phyloP scores from a whole-genome alignment of 2,329 filamentous ascomycete genomes.

The Hypoxylon sp. region DNA sequence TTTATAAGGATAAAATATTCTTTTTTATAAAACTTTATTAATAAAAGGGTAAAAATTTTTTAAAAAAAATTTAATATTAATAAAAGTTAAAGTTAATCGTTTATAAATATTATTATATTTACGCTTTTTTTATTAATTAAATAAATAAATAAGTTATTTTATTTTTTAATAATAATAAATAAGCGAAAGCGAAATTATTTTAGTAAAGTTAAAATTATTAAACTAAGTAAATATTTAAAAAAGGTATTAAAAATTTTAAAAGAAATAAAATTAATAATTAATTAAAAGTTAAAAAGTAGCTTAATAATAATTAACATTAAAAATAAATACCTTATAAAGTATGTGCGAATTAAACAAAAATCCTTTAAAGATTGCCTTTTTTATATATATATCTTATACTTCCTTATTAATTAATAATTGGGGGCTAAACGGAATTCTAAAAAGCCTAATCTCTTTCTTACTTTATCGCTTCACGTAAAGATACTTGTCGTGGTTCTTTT shows the following conservation, averaged over 20 bases:
- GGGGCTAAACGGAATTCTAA: constrained; percentile 24
- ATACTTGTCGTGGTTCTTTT: constrained; percentile 2
- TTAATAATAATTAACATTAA: constrained; percentile 49
- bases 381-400: constrained; percentile 7
- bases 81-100: constrained; percentile 14
- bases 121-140: constrained; percentile 13
- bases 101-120: constrained; percentile 23
- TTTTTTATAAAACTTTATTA: constrained; percentile 21
- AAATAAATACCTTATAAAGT: constrained; percentile 52
- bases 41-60: constrained; percentile 13
- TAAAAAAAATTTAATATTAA: constrained; percentile 8
- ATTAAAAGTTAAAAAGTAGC: constrained; percentile 36
- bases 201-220: constrained; percentile 16
- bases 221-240: constrained; percentile 25
- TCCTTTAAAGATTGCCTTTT: constrained; percentile 3
- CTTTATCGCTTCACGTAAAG: constrained; percentile 36
- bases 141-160: constrained; percentile 11
- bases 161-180: constrained; percentile 28
- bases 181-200: constrained; percentile 18
- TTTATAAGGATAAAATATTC: constrained; percentile 26
- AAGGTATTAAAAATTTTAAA: constrained; percentile 46
- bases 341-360: constrained; percentile 32
- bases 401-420: constrained; percentile 11
- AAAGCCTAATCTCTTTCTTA: constrained; percentile 33
- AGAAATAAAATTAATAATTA: constrained; percentile 38